These are phyloP conservation scores for Skeletonema menzelii DNA, from an alignment of 108 stramenopile species.

Conservation along the genomic window DNA sequence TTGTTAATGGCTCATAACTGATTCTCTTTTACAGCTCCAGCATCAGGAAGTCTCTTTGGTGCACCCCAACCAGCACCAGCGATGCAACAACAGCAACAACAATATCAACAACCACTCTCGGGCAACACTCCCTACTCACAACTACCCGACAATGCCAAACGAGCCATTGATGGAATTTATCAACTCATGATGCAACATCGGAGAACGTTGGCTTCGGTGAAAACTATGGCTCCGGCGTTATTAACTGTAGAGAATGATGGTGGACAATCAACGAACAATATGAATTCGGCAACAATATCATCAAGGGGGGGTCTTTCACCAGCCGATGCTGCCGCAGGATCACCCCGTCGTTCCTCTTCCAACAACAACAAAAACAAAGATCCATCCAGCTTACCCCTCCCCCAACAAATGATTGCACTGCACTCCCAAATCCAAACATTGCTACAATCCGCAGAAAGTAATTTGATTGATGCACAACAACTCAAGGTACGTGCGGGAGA, in stretches of 20 bases:
- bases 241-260: constrained; percentile 23
- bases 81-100: constrained; percentile 28
- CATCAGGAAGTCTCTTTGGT: constrained; percentile 26
- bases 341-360: constrained; percentile 8
- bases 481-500: constrained; percentile 36
- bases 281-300: not conserved
- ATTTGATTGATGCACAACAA: constrained; percentile 10
- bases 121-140: constrained; percentile 62
- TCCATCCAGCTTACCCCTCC: constrained; percentile 28
- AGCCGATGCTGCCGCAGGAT: constrained; percentile 62
- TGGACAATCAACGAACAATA: not conserved
- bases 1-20: not conserved
- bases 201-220: constrained; percentile 58
- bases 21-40: constrained; percentile 3
- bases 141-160: constrained; percentile 63
- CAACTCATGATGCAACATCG: constrained; percentile 81
- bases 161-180: constrained; percentile 72
- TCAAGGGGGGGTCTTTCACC: constrained; percentile 28
- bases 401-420: constrained; percentile 37
- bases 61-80: constrained; percentile 18
- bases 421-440: constrained; percentile 26
- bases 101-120: constrained; percentile 50
- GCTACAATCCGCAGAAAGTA: constrained; percentile 22
- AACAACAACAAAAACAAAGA: not conserved
- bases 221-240: constrained; percentile 72